phyloP scores from a whole-genome alignment of 1,284 basidiomycete genomes.

The Tetrapyrgos nigripes region DNA sequence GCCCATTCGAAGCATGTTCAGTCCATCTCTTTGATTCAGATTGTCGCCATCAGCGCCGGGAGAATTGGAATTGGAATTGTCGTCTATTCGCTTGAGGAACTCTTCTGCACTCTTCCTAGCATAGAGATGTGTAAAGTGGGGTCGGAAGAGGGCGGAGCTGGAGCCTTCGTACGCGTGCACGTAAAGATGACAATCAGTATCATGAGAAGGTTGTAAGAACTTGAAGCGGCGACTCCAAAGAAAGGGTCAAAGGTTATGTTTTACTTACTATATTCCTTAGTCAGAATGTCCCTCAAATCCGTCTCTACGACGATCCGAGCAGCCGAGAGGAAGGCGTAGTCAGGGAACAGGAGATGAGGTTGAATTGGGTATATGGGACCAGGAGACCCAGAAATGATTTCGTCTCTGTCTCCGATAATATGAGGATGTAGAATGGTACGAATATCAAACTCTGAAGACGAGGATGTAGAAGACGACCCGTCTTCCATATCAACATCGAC shows the following conservation, averaged over 20 bases:
- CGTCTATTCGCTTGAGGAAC: not conserved
- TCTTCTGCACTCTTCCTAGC: not conserved
- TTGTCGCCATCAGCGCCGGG: no score
- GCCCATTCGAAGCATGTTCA: constrained; percentile 43
- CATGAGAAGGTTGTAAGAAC: no score
- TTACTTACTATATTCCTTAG: not conserved
- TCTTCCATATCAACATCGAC: no score
- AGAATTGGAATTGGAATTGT: not conserved
- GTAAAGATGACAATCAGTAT: no score
- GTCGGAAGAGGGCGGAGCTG: not conserved
- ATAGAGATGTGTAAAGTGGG: not conserved
- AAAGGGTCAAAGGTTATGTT: no score
- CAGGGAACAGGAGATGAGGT: constrained; percentile 36
- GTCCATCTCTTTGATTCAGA: constrained; percentile 33
- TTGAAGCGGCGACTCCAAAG: not conserved
- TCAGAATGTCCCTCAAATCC: constrained; percentile 30
- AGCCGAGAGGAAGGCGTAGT: constrained; percentile 39
- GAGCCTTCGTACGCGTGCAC: not conserved
- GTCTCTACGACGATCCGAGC: constrained; percentile 40
- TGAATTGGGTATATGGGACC: constrained; percentile 24
- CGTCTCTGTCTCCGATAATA: not conserved
- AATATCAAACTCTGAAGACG: not conserved
- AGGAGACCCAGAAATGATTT: constrained; percentile 13
- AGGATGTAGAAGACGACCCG: not conserved
- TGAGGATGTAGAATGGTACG: constrained; percentile 15